Evolutionary conservation across 2,329 filamentous ascomycete species (phyloP).

Genomic region (Trichoderma sp.): DNA sequence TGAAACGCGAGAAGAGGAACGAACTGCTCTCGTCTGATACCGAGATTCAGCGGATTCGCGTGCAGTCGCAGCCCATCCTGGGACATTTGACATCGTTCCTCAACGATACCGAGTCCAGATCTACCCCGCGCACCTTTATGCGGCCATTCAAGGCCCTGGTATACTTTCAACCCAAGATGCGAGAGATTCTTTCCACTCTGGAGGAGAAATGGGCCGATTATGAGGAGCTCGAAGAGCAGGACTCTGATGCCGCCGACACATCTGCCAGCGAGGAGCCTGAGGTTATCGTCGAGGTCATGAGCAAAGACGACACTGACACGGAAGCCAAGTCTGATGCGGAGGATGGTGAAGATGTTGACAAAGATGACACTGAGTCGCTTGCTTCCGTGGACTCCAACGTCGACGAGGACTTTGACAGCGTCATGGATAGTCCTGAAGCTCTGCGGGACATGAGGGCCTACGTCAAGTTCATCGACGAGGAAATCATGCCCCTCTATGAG

Average conservation of each 20-base stretch:
- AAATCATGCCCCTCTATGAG: slow-evolving; percentile 38
- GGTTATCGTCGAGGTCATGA: slow-evolving; percentile 27
- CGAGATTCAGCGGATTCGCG: slow-evolving; percentile 37
- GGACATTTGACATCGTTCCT: slow-evolving; percentile 38
- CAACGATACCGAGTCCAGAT: slow-evolving; percentile 36
- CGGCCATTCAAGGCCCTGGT: slow-evolving; percentile 41
- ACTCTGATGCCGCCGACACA: slow-evolving; percentile 26
- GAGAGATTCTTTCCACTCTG: slow-evolving; percentile 36
- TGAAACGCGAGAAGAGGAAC: slow-evolving; percentile 26
- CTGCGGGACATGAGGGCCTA: slow-evolving; percentile 43
- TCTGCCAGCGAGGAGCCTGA: slow-evolving; percentile 27
- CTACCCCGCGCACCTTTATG: slow-evolving; percentile 39
- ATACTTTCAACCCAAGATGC: slow-evolving; percentile 42
- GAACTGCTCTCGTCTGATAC: slow-evolving; percentile 27
- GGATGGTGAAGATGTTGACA: slow-evolving; percentile 22
- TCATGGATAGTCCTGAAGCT: slow-evolving; percentile 40
- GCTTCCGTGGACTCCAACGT: slow-evolving; percentile 38
- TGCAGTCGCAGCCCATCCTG: slow-evolving; percentile 41
- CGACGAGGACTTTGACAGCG: slow-evolving; percentile 33
- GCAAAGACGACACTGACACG: background rate
- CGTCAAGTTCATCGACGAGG: slow-evolving; percentile 42
- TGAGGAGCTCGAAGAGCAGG: slow-evolving; percentile 30
- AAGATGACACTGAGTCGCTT: slow-evolving; percentile 33
- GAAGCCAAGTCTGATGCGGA: slow-evolving; percentile 20
- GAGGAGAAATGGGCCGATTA: slow-evolving; percentile 42